Evolutionary conservation across 257 asterid genomes (phyloP).

Genomic region (Solanum clarkiae): DNA sequence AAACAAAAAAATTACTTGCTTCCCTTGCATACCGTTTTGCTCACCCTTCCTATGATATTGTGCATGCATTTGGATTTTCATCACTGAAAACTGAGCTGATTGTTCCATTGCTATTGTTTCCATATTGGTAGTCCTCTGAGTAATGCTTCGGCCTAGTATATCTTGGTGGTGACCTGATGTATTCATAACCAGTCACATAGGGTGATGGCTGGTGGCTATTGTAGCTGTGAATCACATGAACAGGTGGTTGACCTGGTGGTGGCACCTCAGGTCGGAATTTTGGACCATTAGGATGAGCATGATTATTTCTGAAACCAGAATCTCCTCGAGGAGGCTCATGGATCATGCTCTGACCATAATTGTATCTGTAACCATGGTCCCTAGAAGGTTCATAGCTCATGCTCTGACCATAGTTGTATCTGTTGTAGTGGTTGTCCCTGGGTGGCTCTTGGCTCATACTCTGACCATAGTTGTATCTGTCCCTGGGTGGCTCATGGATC

Average conservation of each 20-base stretch:
- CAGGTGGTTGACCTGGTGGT: conserved; percentile 21
- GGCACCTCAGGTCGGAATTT: conserved; percentile 14
- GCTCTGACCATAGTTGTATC: conserved; percentile 9
- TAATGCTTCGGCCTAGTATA: conserved; percentile 27
- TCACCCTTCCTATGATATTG: conserved; percentile 29
- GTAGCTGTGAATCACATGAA: conserved; percentile 41
- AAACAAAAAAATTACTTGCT: neutral
- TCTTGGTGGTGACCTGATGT: conserved; percentile 18
- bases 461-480: conserved; percentile 13
- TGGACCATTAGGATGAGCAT: neutral
- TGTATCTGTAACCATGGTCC: neutral
- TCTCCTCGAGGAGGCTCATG: conserved; percentile 1
- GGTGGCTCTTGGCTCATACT: neutral
- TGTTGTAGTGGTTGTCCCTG: conserved; percentile 19
- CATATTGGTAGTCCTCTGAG: conserved; percentile 37
- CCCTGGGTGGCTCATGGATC: conserved; percentile 7
- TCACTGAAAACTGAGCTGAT: conserved; percentile 72
- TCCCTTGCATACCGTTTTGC: neutral
- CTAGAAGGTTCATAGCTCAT: neutral
- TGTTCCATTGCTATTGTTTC: conserved; percentile 36
- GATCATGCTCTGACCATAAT: conserved; percentile 9
- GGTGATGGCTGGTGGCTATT: conserved; percentile 54
- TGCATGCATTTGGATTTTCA: conserved; percentile 87
- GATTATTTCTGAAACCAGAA: conserved; percentile 8
- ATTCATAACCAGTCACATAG: conserved; percentile 48